A percentile compares a stretch with the other conserved stretches of the same genome.
Conservation (phyloP, 2,329 filamentous ascomycete species). For the Pseudogymnoascus verrucosus region DNA sequence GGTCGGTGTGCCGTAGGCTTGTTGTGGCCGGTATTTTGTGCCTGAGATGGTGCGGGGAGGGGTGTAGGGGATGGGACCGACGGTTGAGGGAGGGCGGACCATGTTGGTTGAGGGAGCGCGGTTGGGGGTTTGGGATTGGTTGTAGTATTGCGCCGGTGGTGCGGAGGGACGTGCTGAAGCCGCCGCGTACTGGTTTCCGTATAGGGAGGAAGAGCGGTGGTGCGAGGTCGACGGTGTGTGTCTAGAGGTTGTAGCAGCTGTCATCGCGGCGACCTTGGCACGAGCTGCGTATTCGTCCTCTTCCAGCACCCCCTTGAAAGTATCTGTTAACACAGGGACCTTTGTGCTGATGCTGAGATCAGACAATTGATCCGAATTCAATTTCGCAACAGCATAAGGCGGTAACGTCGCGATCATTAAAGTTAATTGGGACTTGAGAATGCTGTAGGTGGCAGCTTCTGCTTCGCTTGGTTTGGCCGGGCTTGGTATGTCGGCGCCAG, state of each 20-base stretch:
- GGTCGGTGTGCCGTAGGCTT: slow-evolving; percentile 21
- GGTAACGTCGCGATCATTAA: slow-evolving; percentile 44
- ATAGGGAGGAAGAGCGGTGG: slow-evolving; percentile 22
- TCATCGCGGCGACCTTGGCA: slow-evolving; percentile 20
- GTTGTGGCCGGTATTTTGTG: slow-evolving; percentile 22
- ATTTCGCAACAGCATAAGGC: slow-evolving; percentile 48
- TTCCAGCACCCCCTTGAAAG: slow-evolving; percentile 45
- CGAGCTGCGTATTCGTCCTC: slow-evolving; percentile 37
- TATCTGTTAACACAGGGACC: slow-evolving; percentile 38
- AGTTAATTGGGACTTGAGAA: slow-evolving; percentile 43
- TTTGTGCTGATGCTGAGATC: slow-evolving; percentile 46
- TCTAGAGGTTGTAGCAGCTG: slow-evolving; percentile 17
- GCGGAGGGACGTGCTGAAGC: slow-evolving; percentile 18
- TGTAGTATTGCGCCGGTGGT: slow-evolving; percentile 19
- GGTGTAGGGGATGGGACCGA: slow-evolving; percentile 21
- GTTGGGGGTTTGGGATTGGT: slow-evolving; percentile 23
- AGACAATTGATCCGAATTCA: slow-evolving; percentile 46
- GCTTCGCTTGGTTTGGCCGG: slow-evolving; percentile 55
- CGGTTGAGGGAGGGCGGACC: slow-evolving; percentile 23
- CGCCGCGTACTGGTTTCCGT: slow-evolving; percentile 28
- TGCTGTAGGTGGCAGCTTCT: slow-evolving; percentile 44
- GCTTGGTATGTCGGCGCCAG: slow-evolving; percentile 61
- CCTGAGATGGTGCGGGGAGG: slow-evolving; percentile 20
- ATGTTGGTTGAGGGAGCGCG: slow-evolving; percentile 20
- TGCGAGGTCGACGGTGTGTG: slow-evolving; percentile 17